These are phyloP conservation scores for Cadophora gregata DNA, from an alignment of 2,329 filamentous ascomycete genomes.

Conservation along the genomic window DNA sequence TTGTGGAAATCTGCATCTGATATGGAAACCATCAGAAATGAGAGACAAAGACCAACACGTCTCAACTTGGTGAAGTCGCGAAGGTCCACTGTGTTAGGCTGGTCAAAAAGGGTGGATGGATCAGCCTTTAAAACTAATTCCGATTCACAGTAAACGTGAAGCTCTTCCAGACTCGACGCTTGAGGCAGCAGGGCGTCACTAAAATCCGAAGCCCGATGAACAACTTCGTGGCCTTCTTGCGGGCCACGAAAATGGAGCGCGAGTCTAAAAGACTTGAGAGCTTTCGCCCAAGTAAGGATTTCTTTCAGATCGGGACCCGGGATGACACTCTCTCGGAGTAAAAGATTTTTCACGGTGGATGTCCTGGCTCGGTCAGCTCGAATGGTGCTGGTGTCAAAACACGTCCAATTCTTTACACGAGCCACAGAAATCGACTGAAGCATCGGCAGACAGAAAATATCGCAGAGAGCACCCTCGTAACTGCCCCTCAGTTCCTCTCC, in stretches of 20 bases:
- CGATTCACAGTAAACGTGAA: not conserved
- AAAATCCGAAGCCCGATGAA: not conserved
- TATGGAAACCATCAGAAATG: not conserved
- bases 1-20: not conserved
- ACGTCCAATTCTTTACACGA: not conserved
- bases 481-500: too few relatives aligned
- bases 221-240: too few relatives aligned
- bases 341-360: not conserved
- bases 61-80: not conserved
- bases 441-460: not conserved
- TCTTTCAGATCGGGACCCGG: too few relatives aligned
- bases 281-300: not conserved
- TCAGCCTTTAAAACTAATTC: too few relatives aligned
- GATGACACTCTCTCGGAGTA: not conserved
- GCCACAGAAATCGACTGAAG: not conserved
- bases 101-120: not conserved
- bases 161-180: not conserved
- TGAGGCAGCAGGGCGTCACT: not conserved
- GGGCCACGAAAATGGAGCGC: not conserved
- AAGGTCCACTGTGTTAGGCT: not conserved
- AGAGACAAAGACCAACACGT: not conserved
- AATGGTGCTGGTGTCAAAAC: not conserved
- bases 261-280: not conserved
- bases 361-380: not conserved
- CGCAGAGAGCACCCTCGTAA: not conserved